Evolutionary conservation across 805 yeast genomes (phyloP).

Genomic region (Sungouiozyma ichnusensis): DNA sequence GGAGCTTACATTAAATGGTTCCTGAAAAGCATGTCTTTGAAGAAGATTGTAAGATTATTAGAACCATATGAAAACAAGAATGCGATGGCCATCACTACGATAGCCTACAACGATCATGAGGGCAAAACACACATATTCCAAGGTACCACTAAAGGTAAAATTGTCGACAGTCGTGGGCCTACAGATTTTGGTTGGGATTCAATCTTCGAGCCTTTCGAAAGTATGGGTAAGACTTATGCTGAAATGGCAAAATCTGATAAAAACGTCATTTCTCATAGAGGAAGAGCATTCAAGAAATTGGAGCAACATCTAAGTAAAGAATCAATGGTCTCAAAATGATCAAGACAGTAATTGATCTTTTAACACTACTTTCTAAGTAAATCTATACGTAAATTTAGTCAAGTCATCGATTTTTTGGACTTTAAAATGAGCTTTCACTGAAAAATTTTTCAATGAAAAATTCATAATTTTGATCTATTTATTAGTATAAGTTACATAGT

Average conservation of each 20-base stretch:
- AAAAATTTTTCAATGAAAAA: not conserved
- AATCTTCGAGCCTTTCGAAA: constrained; percentile 56
- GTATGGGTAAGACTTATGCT: constrained; percentile 69
- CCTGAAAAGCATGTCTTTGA: constrained; percentile 59
- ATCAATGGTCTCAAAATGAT: too few species aligned
- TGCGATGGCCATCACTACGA: constrained; percentile 85
- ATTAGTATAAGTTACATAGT: not conserved
- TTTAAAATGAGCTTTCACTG: not conserved
- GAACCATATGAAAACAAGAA: constrained; percentile 71
- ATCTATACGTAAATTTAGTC: too few species aligned
- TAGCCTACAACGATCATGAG: constrained; percentile 82
- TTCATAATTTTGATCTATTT: not conserved
- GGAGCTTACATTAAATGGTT: constrained; percentile 98
- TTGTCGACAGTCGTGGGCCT: constrained; percentile 72
- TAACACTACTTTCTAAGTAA: not conserved
- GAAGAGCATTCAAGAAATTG: constrained; percentile 66
- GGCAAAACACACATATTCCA: constrained; percentile 73
- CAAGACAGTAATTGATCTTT: too few species aligned
- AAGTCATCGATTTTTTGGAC: not conserved
- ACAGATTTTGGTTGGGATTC: constrained; percentile 92
- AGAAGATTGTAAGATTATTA: constrained; percentile 68
- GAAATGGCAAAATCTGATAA: constrained; percentile 73
- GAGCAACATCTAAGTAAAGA: constrained; percentile 40
- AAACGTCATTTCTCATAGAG: constrained; percentile 81
- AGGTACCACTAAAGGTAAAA: constrained; percentile 72